These are phyloP conservation scores for Solanum tacnaense DNA, from an alignment of 257 asterid genomes.

Conservation along the genomic window DNA sequence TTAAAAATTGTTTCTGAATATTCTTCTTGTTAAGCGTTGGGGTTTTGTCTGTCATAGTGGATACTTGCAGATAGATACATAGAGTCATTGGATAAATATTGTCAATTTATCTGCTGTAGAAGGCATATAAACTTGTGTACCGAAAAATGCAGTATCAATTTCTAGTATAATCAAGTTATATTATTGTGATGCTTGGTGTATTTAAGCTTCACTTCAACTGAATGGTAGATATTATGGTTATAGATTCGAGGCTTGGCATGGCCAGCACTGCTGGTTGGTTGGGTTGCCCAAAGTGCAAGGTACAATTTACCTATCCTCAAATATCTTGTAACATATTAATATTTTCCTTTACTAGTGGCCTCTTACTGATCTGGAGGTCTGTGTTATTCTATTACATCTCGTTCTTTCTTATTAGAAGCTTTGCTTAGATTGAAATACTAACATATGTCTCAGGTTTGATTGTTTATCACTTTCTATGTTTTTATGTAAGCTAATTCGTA, in stretches of 20 bases:
- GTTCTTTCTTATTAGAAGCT: neutral
- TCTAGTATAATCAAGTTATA: neutral
- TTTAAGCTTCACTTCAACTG: neutral
- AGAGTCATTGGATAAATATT: neutral
- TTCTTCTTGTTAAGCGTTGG: neutral
- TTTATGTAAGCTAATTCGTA: neutral
- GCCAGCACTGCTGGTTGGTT: slow-evolving; percentile 90
- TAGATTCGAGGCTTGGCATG: slow-evolving; percentile 96
- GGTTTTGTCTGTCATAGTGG: neutral
- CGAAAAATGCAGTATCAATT: neutral
- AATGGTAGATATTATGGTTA: slow-evolving; percentile 8
- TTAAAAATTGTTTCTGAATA: neutral
- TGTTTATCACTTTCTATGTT: neutral
- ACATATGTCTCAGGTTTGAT: neutral
- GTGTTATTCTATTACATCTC: neutral
- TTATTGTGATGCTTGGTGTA: neutral
- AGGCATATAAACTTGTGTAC: neutral
- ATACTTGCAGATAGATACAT: neutral
- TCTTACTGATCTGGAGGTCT: neutral
- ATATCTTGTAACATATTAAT: neutral
- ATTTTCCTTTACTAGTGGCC: neutral
- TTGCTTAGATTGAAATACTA: neutral
- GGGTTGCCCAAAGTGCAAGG: slow-evolving; percentile 99
- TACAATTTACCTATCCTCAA: neutral
- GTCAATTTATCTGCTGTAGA: neutral